phyloP scores from a whole-genome alignment of 73 alveolate genomes.

The Blepharisma japonicum region DNA sequence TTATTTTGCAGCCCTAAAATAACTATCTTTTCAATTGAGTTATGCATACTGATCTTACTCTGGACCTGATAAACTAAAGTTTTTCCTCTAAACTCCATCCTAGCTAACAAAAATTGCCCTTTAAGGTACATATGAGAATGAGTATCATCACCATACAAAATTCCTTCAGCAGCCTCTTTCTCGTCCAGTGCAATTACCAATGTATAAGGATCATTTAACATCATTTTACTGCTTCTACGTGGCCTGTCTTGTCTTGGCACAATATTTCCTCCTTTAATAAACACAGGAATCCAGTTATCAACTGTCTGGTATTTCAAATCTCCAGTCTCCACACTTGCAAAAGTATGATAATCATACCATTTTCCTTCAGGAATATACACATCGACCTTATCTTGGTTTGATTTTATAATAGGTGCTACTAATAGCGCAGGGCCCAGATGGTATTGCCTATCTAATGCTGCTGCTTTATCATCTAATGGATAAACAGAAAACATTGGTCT shows the following conservation, averaged over 20 bases:
- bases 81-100: slow-evolving; percentile 34
- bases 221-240: slow-evolving; percentile 53
- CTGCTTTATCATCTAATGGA: slow-evolving; percentile 30
- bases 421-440: slow-evolving; percentile 65
- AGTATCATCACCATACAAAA: slow-evolving; percentile 59
- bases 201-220: slow-evolving; percentile 73
- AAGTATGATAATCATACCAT: slow-evolving; percentile 70
- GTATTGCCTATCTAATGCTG: slow-evolving; percentile 50
- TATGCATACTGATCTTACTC: background rate
- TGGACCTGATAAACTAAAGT: background rate
- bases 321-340: slow-evolving; percentile 33
- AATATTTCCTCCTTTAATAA: slow-evolving; percentile 65
- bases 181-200: slow-evolving; percentile 45
- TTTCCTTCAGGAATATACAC: slow-evolving; percentile 61
- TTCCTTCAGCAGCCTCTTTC: slow-evolving; percentile 51
- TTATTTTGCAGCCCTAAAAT: slow-evolving; percentile 10
- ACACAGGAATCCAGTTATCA: slow-evolving; percentile 52
- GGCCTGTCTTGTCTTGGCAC: slow-evolving; percentile 59
- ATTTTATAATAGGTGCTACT: slow-evolving; percentile 47
- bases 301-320: slow-evolving; percentile 32
- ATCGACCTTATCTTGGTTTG: slow-evolving; percentile 42
- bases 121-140: slow-evolving; percentile 47
- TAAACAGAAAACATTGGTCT: slow-evolving; percentile 46
- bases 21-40: background rate
- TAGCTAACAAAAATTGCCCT: slow-evolving; percentile 47